Conservation (phyloP, 495 filamentous ascomycete species). For the Aspergillus nidulans region DNA sequence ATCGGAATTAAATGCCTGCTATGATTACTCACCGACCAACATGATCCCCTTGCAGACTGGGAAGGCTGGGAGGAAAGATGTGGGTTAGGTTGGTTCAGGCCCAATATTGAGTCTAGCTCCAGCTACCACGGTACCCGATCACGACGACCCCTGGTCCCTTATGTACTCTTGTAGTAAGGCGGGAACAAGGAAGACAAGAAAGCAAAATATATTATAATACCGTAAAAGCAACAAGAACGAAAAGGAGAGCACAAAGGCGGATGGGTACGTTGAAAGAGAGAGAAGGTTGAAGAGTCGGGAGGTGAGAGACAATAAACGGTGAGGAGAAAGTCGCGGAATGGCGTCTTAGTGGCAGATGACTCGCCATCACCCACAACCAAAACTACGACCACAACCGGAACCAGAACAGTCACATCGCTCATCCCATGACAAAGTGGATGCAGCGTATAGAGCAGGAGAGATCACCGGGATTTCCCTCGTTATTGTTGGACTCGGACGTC, state of each 20-base stretch:
- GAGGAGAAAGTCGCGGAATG: conserved; percentile 1
- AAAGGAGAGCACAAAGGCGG: background rate
- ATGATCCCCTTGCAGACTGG: conserved; percentile 8
- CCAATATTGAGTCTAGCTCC: background rate
- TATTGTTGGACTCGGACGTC: background rate
- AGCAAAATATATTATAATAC: background rate
- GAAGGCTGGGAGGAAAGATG: background rate
- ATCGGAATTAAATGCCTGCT: background rate
- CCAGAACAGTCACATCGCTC: background rate
- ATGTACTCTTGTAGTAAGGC: background rate
- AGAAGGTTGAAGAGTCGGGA: too few species aligned
- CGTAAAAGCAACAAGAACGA: background rate
- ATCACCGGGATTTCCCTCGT: too few species aligned
- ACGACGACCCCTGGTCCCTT: background rate
- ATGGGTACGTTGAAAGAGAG: background rate
- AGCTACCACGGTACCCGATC: background rate
- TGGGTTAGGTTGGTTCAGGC: conserved; percentile 1
- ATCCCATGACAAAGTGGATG: background rate
- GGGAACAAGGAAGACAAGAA: background rate
- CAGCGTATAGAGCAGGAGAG: too few species aligned
- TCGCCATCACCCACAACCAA: conserved; percentile 2
- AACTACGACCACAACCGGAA: background rate
- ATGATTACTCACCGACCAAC: background rate
- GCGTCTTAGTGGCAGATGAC: conserved; percentile 15
- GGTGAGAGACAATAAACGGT: background rate